Conservation (phyloP, 1,139 yeast species). For the Diutina neorugosa region DNA sequence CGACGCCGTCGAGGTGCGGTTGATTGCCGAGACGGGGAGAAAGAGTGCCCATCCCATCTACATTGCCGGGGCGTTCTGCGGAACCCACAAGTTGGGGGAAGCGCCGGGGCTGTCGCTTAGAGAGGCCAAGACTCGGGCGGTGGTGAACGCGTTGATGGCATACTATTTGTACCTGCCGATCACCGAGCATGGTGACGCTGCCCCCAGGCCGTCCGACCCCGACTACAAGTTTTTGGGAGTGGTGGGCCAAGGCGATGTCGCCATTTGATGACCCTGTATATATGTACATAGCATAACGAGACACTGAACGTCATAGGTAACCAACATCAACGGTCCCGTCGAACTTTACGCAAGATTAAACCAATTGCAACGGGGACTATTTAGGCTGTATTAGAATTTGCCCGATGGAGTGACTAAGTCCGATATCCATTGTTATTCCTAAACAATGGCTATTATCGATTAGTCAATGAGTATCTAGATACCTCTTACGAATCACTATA, state of each 20-base stretch:
- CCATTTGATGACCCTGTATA: constrained; percentile 13
- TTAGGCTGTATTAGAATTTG: too few relatives aligned
- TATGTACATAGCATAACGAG: constrained; percentile 3
- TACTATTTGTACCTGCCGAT: constrained; percentile 88
- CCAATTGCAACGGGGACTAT: too few relatives aligned
- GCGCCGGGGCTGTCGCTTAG: constrained; percentile 87
- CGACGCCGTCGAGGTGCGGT: constrained; percentile 61
- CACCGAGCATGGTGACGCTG: constrained; percentile 25
- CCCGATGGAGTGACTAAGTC: too few relatives aligned
- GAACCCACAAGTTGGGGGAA: constrained; percentile 77
- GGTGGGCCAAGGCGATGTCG: constrained; percentile 45
- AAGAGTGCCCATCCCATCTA: constrained; percentile 72
- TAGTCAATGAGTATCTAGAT: too few relatives aligned
- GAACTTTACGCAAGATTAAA: too few relatives aligned
- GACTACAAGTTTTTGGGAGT: constrained; percentile 33
- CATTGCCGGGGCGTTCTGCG: constrained; percentile 86
- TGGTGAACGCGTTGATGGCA: constrained; percentile 79
- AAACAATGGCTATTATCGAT: too few relatives aligned
- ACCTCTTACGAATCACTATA: too few relatives aligned
- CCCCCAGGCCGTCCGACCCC: constrained; percentile 49
- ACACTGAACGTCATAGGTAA: not conserved
- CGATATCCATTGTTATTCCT: too few relatives aligned
- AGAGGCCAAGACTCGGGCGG: constrained; percentile 90
- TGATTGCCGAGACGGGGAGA: constrained; percentile 91
- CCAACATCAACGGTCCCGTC: too few relatives aligned